Evolutionary conservation across 169 alveolate species (phyloP), one percentile per base, ranked within the genome.

Genomic region (Babesia bigemina): DNA sequence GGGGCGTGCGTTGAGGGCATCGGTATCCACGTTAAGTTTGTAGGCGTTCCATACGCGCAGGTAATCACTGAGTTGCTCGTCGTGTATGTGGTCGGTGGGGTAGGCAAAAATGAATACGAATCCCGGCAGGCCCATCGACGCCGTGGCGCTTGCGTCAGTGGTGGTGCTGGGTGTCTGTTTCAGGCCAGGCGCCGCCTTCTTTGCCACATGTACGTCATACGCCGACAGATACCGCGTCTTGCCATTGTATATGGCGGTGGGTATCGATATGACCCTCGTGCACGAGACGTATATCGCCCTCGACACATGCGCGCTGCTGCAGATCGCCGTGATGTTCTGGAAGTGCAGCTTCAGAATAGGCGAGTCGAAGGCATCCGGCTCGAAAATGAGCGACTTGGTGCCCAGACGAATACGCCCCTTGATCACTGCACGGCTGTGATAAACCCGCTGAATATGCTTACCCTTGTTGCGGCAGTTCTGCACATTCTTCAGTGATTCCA

Each of bases 381-480:
- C 96, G 42, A 92, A 89, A 10, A 91, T 86, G 21, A 92, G 65
- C n/a, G 94, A 86, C 63, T 86, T 92, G 10, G 94, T 89, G 47
- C 96, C 93, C 21, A 92, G 69, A 24, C 96, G 57, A n/a, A 92
- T 53, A 52, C 96, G 75, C 14, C 96, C 95, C 53, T 87, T 86
- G 45, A 60, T 66, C 22, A 48, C 76, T 24, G n/a, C 13, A 39
- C 24, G 6, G 42, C 10, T 36, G 10, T 65, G 24, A 4, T 21
- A 10, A 4, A 0, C 47, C 12, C 28, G 19, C 36, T n/a, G n/a
- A 12, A 16, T 28, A 21, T 13, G 29, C 79, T 33, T 28, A 78
- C 86, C 72, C 47, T 33, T 59, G 17, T n/a, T 11, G 3, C 76
- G 76, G 57, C 66, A 67, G 70, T 44, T 36, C n/a, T 79, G 44